Conservation (phyloP, 441 rosid species). For the Euphorbia corollata region DNA sequence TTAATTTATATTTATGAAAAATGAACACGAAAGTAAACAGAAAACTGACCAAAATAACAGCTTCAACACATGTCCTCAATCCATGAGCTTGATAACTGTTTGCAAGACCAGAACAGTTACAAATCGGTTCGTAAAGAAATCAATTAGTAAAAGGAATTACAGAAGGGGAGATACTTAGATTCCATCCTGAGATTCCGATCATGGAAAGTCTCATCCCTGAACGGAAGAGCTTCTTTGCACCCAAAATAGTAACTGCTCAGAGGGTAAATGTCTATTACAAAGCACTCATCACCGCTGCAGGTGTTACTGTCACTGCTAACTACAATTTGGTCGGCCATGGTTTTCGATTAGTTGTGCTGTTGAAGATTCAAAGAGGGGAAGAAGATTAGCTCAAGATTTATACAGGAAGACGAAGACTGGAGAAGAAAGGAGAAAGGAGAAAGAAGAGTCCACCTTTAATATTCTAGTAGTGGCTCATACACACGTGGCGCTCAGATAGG, state of each 20-base stretch:
- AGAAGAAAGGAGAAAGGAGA: too few species aligned
- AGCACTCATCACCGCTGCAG: slow-evolving; percentile 10
- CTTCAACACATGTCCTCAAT: slow-evolving; percentile 70
- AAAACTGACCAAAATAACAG: slow-evolving; percentile 61
- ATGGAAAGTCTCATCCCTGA: slow-evolving; percentile 49
- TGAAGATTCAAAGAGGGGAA: background rate
- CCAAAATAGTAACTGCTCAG: slow-evolving; percentile 72
- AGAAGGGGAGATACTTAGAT: slow-evolving; percentile 37
- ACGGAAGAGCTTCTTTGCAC: slow-evolving; percentile 48
- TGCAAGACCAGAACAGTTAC: background rate
- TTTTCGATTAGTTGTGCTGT: background rate
- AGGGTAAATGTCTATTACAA: slow-evolving; percentile 50
- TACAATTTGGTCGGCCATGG: slow-evolving; percentile 19
- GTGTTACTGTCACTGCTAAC: background rate
- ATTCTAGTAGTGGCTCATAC: too few species aligned
- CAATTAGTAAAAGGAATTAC: background rate
- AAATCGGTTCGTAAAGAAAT: background rate
- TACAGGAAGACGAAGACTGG: too few species aligned
- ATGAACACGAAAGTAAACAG: background rate
- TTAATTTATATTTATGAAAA: too few species aligned
- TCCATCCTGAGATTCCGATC: slow-evolving; percentile 64
- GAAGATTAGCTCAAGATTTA: background rate
- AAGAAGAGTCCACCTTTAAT: too few species aligned
- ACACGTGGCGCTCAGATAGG: too few species aligned
- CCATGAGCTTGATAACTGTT: slow-evolving; percentile 59